Percentiles rank a stretch among this genome's conserved stretches.
Conservation (phyloP, 352 stramenopile genomes). For the Phytophthora chlamydospora region DNA sequence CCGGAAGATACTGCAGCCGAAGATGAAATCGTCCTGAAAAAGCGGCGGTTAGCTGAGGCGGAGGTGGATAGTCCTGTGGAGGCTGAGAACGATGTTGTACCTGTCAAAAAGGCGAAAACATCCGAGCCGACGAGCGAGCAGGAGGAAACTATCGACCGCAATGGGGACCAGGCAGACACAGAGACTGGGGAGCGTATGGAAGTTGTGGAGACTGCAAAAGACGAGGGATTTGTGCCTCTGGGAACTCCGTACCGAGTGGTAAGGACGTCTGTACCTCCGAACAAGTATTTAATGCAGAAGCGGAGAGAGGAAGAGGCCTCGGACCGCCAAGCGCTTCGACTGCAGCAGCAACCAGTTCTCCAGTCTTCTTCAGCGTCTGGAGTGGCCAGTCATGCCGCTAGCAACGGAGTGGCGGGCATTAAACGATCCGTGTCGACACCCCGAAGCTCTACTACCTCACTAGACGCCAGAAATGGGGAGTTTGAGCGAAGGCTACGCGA, state of each 20-base stretch:
- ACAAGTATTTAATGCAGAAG: slow-evolving; percentile 58
- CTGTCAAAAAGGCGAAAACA: slow-evolving; percentile 27
- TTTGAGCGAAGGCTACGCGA: slow-evolving; percentile 62
- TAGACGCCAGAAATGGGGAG: slow-evolving; percentile 37
- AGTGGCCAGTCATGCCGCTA: slow-evolving; percentile 16
- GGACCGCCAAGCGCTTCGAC: slow-evolving; percentile 17
- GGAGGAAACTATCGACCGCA: slow-evolving; percentile 4
- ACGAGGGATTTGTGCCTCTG: slow-evolving; percentile 9
- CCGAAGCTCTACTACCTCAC: slow-evolving; percentile 14
- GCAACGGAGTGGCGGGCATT: slow-evolving; percentile 13
- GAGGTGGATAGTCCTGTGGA: slow-evolving; percentile 5
- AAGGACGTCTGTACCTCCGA: slow-evolving; percentile 45
- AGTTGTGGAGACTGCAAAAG: slow-evolving; percentile 1
- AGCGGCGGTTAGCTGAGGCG: slow-evolving; percentile 30
- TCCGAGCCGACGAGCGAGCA: slow-evolving; percentile 14
- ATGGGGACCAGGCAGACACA: neutral
- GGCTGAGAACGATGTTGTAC: slow-evolving; percentile 5
- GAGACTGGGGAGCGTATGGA: neutral
- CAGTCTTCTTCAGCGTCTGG: slow-evolving; percentile 5
- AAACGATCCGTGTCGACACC: slow-evolving; percentile 17
- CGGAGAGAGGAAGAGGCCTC: slow-evolving; percentile 40
- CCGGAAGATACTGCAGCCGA: neutral
- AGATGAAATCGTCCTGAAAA: slow-evolving; percentile 31
- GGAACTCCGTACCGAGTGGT: slow-evolving; percentile 34
- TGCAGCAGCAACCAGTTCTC: slow-evolving; percentile 28